Evolutionary conservation across 2,329 filamentous ascomycete genomes (phyloP), one percentile per base, ranked within the genome.

Genomic region (Pseudogymnoascus sp.): DNA sequence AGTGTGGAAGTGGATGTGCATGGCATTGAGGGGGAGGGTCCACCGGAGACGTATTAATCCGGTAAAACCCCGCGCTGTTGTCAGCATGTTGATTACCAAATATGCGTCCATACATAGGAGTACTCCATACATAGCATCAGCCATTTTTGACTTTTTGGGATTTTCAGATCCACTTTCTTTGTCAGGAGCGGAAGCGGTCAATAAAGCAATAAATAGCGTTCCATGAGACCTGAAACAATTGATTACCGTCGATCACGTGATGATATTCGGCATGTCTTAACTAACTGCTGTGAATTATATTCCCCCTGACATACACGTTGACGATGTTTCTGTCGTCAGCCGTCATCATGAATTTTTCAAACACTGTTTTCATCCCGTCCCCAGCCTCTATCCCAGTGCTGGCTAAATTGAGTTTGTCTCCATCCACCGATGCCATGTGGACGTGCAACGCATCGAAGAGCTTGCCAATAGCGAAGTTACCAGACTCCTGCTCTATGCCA

Each of bases 341-440:
- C 66, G 84, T 89, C 77, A 90, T 97, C 66, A 97, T 78, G 92
- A 93, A 97, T 79, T 97, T 97, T 62, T 90, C 89, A 0, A 96
- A 73, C 2, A 64, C 23, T 14, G 64, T 63, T 14, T 42, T 56
- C 23, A 67, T 11, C 16, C 36, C 25, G 12, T 67, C 65, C n/a
- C 53, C 59, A 1, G 42, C 59, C 40, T 67, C 65, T 28, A 56
- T 31, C 23, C 62, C 37, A 16, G 66, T 67, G 28, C 63, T 64
- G 25, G 63, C 61, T 21, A 42, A 50, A 23, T 38, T 16, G 7
- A 16, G n/a, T 37, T 62, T 34, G 4, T 67, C 61, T 7, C 50
- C 16, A 73, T 96, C 91, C 0, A 96, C 90, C 50, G 87, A 56
- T 34, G 50, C 50, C 50, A 56, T 86, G 0, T 87, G 86, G 46